These are phyloP conservation scores for Malus hybrid DNA, from an alignment of 331 rosid genomes.

Conservation along the genomic window DNA sequence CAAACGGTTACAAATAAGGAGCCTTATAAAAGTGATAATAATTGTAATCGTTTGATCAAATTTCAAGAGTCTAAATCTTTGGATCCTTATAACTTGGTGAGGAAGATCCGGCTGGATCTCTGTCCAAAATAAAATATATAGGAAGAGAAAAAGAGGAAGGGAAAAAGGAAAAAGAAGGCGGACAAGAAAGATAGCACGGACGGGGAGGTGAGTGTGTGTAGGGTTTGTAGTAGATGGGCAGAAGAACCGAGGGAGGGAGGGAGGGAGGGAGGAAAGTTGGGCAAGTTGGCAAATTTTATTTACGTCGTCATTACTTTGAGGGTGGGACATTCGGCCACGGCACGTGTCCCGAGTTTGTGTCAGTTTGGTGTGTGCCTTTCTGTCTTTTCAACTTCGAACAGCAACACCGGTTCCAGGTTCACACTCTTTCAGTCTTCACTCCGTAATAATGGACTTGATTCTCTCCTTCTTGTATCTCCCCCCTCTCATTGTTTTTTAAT, in stretches of 20 bases:
- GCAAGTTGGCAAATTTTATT: neutral
- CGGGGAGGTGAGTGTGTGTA: neutral
- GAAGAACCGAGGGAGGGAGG: neutral
- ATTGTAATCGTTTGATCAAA: no score
- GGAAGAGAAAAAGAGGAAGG: neutral
- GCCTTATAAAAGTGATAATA: no score
- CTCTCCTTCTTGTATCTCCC: no score
- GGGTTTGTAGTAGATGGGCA: neutral
- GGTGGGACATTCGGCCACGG: constrained; percentile 18
- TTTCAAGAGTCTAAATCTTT: accelerated
- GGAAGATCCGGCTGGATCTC: no score
- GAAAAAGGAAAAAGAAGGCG: neutral
- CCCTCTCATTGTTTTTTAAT: no score
- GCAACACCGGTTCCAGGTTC: neutral
- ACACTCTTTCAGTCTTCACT: neutral
- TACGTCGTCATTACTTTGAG: neutral
- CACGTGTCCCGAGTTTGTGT: constrained; percentile 10
- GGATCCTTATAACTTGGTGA: accelerated
- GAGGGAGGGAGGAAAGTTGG: neutral
- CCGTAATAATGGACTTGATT: neutral
- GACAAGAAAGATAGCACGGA: constrained; percentile 17
- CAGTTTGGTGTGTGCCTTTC: constrained; percentile 10
- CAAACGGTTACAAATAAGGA: accelerated
- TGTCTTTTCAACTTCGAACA: neutral
- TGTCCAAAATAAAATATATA: no score